Evolutionary conservation across 345 rosid species (phyloP), one percentile per base, ranked within the genome.

Genomic region (Bruguiera gymnorhiza): DNA sequence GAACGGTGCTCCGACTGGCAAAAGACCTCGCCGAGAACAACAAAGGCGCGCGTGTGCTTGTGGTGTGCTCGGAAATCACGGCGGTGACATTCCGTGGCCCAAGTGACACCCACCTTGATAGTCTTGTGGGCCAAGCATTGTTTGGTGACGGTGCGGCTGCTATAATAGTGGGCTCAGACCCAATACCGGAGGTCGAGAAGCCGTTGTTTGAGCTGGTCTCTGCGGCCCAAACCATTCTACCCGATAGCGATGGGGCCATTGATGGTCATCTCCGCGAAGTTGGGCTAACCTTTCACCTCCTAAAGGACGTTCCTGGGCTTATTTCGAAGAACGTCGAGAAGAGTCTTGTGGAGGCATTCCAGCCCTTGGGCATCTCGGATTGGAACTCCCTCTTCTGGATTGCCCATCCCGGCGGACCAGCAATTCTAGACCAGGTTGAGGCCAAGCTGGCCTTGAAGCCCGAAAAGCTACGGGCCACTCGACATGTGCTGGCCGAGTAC

Each of bases 21-120:
- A 90, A 90, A 70, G 97, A 90, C 62, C 78, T 90, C 27, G 94
- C 94, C 0, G 94, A 90, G 76, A 90, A 90, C 82, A 90, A 87
- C 77, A 86, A 77, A 43, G 89, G 90, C 3, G 90, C 94, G 0
- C 97, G 94, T 31, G 92, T 90, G 4, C 90, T 88, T 2, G 94
- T 87, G 0, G 92, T 90, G 24, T 90, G 92, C 73, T 86, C 90
- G 0, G 97, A 90, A 72, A 83, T 88, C 80, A 90, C 94, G 0
- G 90, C 90, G 0, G 88, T 88, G 53, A 88, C 92, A 18, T 90
- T 90, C 83, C 90, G 97, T 15, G 97, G 97, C 0, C 97, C 97
- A 48, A 69, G 85, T 0, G 92, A 88, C 55, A 76, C 84, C 36
- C 94, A 88, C 60, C 81, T 88, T 0, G 92, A 87, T 63, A 83